Evolutionary conservation across 257 asterid species (phyloP).

Genomic region (Craterostigma plantagineum): DNA sequence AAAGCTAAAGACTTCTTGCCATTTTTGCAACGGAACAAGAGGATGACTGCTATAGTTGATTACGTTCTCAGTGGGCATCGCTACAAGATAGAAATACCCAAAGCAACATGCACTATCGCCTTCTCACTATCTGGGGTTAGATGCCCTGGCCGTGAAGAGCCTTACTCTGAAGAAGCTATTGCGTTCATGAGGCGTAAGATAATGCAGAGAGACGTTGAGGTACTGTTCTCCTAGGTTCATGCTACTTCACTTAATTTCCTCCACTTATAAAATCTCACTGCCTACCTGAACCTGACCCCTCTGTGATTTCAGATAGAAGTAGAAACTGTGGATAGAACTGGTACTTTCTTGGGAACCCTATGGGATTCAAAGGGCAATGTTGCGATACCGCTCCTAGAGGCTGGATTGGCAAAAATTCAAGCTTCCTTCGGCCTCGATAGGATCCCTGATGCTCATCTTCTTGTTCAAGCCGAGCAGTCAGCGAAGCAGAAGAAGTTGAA

Average conservation of each 20-base stretch:
- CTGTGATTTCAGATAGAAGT: constrained; percentile 52
- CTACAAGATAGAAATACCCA: constrained; percentile 65
- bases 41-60: constrained; percentile 87
- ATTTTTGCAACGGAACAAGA: constrained; percentile 66
- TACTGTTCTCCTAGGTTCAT: constrained; percentile 9
- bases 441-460: constrained; percentile 74
- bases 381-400: constrained; percentile 68
- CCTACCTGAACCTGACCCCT: background rate
- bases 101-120: constrained; percentile 90
- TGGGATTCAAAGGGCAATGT: constrained; percentile 78
- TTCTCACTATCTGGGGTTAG: constrained; percentile 91
- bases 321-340: constrained; percentile 92
- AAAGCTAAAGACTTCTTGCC: constrained; percentile 88
- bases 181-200: constrained; percentile 93
- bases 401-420: constrained; percentile 90
- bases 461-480: constrained; percentile 77
- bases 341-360: constrained; percentile 83
- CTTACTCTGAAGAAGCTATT: constrained; percentile 87
- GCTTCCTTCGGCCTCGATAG: constrained; percentile 69
- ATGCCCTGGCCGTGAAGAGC: constrained; percentile 94
- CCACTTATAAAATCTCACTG: background rate
- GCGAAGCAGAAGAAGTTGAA: constrained; percentile 88
- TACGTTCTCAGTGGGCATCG: constrained; percentile 98
- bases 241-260: too few species aligned
- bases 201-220: constrained; percentile 99